A percentile compares a stretch with the other conserved stretches of the same genome.
Conservation (phyloP, 139 green algal species). For the Closterium sp. region DNA sequence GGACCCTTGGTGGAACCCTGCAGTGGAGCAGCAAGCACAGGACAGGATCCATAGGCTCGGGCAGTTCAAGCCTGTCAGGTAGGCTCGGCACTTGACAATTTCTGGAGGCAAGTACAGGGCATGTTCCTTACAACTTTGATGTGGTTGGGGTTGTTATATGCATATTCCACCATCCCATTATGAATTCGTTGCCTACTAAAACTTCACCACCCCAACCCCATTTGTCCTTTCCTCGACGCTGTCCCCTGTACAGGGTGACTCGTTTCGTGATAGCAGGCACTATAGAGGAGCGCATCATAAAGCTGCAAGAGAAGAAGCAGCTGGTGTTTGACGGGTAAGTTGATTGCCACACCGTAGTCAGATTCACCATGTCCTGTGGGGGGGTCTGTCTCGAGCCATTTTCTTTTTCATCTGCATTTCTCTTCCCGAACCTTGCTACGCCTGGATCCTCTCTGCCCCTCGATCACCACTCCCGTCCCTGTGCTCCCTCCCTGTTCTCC, state of each 20-base stretch:
- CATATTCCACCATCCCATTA: too few relatives aligned
- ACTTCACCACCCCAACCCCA: too few relatives aligned
- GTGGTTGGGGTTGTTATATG: too few relatives aligned
- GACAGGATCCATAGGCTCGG: slow-evolving; percentile 66
- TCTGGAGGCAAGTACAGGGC: not conserved
- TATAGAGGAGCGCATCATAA: slow-evolving; percentile 89
- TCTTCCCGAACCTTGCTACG: not conserved
- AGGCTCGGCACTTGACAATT: not conserved
- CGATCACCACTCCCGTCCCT: too few relatives aligned
- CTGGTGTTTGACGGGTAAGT: slow-evolving; percentile 77
- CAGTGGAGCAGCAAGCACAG: slow-evolving; percentile 54
- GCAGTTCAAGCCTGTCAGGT: slow-evolving; percentile 81
- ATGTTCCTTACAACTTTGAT: too few relatives aligned
- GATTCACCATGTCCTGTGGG: too few relatives aligned
- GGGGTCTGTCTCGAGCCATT: too few relatives aligned
- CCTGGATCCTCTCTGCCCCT: not conserved
- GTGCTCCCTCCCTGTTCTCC: too few relatives aligned
- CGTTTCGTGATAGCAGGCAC: slow-evolving; percentile 76
- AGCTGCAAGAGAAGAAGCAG: slow-evolving; percentile 89
- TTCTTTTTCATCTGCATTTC: not conserved
- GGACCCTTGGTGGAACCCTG: slow-evolving; percentile 73
- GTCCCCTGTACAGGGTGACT: slow-evolving; percentile 31
- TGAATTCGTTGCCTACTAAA: too few relatives aligned
- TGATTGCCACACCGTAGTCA: too few relatives aligned
- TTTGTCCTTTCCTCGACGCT: too few relatives aligned